Evolutionary conservation across 495 filamentous ascomycete species (phyloP).

Genomic region (Umbilicaria muhlenbergii): DNA sequence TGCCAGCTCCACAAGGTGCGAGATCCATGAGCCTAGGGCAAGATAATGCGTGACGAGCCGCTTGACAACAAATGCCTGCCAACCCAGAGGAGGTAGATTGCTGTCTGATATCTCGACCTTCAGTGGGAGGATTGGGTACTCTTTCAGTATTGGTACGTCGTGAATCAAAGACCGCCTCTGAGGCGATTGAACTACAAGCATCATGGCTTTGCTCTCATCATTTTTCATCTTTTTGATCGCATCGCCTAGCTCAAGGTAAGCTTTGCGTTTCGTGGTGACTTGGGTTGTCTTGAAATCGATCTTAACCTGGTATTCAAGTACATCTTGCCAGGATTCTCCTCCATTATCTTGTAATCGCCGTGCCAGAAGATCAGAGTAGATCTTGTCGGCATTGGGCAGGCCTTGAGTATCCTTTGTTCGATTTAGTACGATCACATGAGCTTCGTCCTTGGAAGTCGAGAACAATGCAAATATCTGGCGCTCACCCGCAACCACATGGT

Average conservation of each 20-base stretch:
- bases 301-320: slow-evolving; percentile 75
- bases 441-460: slow-evolving; percentile 65
- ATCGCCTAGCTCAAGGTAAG: slow-evolving; percentile 71
- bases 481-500: slow-evolving; percentile 80
- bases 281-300: slow-evolving; percentile 75
- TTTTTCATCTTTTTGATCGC: slow-evolving; percentile 73
- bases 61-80: slow-evolving; percentile 81
- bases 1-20: slow-evolving; percentile 71
- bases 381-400: slow-evolving; percentile 77
- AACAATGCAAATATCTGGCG: slow-evolving; percentile 88
- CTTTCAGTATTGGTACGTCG: slow-evolving; percentile 68
- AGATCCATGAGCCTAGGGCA: slow-evolving; percentile 78
- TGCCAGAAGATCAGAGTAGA: slow-evolving; percentile 65
- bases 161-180: slow-evolving; percentile 67
- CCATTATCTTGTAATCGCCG: slow-evolving; percentile 48
- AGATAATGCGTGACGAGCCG: slow-evolving; percentile 80
- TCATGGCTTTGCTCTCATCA: slow-evolving; percentile 62
- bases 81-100: slow-evolving; percentile 78
- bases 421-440: slow-evolving; percentile 74
- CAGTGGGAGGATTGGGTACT: slow-evolving; percentile 70
- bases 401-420: slow-evolving; percentile 61
- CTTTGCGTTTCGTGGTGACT: slow-evolving; percentile 76
- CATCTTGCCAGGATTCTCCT: slow-evolving; percentile 55
- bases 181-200: slow-evolving; percentile 83
- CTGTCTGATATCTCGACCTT: slow-evolving; percentile 71